Conservation (phyloP, 768 basidiomycete species). For the Psilocybe cubensis region DNA sequence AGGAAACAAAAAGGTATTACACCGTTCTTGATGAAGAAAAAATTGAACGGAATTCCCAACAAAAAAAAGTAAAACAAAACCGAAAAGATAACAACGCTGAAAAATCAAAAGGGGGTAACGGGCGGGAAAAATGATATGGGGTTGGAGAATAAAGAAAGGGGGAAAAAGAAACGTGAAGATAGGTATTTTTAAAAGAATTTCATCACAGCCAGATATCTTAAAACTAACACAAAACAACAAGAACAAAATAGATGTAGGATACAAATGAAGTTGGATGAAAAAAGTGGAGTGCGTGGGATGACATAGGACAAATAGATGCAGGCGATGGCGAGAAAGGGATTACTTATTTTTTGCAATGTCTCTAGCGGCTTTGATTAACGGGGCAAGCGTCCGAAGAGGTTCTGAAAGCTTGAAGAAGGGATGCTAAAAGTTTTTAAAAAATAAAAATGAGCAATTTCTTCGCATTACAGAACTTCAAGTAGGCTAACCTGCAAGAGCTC, state of each 20-base stretch:
- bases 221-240: conserved; percentile 17
- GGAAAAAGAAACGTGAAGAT: conserved; percentile 5
- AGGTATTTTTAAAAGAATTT: conserved; percentile 6
- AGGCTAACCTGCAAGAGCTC: conserved; percentile 69
- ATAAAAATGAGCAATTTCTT: not conserved
- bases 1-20: conserved; percentile 9
- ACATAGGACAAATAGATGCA: conserved; percentile 3
- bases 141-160: not conserved
- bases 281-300: conserved; percentile 1
- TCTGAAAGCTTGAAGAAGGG: conserved; percentile 89
- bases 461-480: conserved; percentile 9
- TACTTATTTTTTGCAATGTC: conserved; percentile 76
- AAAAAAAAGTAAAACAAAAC: not conserved
- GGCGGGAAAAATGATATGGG: not conserved
- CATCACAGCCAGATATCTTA: conserved; percentile 11
- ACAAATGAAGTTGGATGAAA: conserved; percentile 14
- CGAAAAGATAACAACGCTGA: not conserved
- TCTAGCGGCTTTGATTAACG: conserved; percentile 90
- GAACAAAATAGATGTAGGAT: conserved; percentile 26
- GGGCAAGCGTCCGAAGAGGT: conserved; percentile 83
- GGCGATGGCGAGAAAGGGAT: conserved; percentile 8
- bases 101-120: not conserved
- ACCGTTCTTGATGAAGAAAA: conserved; percentile 4
- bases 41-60: not conserved
- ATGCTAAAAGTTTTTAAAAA: conserved; percentile 53